Conservation (phyloP, 2,329 filamentous ascomycete genomes). For the Teratosphaeria gauchensis region DNA sequence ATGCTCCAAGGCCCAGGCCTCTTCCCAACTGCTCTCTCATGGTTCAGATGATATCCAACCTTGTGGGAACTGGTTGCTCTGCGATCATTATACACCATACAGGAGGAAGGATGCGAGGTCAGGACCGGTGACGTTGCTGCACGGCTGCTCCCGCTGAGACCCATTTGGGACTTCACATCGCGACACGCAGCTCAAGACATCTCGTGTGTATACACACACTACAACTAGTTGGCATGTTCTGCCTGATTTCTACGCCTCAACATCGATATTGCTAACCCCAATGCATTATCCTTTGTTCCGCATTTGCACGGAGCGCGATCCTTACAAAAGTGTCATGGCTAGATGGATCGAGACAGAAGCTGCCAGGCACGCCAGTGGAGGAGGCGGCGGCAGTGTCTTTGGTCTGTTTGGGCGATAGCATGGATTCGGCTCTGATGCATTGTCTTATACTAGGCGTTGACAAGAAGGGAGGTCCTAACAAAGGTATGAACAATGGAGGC, state of each 20-base stretch:
- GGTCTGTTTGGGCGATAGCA: slow-evolving; percentile 23
- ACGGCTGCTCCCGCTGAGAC: not conserved
- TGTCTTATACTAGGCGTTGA: too few species aligned
- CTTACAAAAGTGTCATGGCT: too few species aligned
- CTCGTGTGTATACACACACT: not conserved
- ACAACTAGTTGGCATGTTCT: too few species aligned
- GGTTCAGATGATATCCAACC: not conserved
- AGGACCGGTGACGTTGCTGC: not conserved
- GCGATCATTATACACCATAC: not conserved
- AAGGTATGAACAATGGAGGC: too few species aligned
- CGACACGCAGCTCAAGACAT: not conserved
- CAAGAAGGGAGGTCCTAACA: too few species aligned
- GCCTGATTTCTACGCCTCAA: too few species aligned
- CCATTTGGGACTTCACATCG: not conserved
- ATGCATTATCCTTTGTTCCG: too few species aligned
- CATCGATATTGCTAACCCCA: too few species aligned
- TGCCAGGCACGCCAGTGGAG: slow-evolving; percentile 35
- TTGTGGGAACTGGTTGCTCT: not conserved
- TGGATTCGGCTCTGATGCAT: too few species aligned
- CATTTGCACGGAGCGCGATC: too few species aligned
- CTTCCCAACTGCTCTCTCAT: not conserved
- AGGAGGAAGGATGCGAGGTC: not conserved
- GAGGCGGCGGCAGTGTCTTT: slow-evolving; percentile 34
- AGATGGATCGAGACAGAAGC: slow-evolving; percentile 41
- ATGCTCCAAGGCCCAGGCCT: not conserved